These are phyloP conservation scores for Clavispora phyllophila DNA, from an alignment of 805 yeast species.

Conservation along the genomic window DNA sequence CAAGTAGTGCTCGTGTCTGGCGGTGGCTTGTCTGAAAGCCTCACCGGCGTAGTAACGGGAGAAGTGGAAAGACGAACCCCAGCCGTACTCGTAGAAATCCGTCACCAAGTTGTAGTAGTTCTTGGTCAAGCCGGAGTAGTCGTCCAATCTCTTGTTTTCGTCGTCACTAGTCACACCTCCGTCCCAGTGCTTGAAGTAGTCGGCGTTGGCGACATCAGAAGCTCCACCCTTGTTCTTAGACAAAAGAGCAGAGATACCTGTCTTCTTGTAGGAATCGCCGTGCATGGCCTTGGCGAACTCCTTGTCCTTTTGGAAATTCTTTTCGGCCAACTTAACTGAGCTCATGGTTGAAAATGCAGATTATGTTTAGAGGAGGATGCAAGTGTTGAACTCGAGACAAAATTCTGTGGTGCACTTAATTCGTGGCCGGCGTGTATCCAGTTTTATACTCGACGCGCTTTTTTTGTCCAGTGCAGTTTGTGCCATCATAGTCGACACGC, in stretches of 20 bases:
- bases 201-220: slow-evolving; percentile 76
- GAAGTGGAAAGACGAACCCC: slow-evolving; percentile 99
- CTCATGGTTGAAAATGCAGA: slow-evolving; percentile 9
- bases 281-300: slow-evolving; percentile 82
- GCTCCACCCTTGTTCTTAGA: slow-evolving; percentile 65
- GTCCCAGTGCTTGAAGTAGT: slow-evolving; percentile 97
- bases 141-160: slow-evolving; percentile 68
- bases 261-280: slow-evolving; percentile 63
- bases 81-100: slow-evolving; percentile 97
- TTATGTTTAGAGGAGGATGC: background rate
- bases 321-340: slow-evolving; percentile 35
- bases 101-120: slow-evolving; percentile 96
- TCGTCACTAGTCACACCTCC: slow-evolving; percentile 74
- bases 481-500: slow-evolving; percentile 3
- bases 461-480: slow-evolving; percentile 1
- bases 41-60: slow-evolving; percentile 92
- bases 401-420: background rate
- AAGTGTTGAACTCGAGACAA: slow-evolving; percentile 15
- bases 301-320: slow-evolving; percentile 55
- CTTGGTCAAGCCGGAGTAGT: slow-evolving; percentile 86
- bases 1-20: slow-evolving; percentile 94
- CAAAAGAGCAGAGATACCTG: slow-evolving; percentile 74
- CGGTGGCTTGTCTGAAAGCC: slow-evolving; percentile 88
- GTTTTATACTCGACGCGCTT: slow-evolving; percentile 1
- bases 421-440: background rate